Evolutionary conservation across 2,329 filamentous ascomycete species (phyloP).

Genomic region (Epichloe sp.): DNA sequence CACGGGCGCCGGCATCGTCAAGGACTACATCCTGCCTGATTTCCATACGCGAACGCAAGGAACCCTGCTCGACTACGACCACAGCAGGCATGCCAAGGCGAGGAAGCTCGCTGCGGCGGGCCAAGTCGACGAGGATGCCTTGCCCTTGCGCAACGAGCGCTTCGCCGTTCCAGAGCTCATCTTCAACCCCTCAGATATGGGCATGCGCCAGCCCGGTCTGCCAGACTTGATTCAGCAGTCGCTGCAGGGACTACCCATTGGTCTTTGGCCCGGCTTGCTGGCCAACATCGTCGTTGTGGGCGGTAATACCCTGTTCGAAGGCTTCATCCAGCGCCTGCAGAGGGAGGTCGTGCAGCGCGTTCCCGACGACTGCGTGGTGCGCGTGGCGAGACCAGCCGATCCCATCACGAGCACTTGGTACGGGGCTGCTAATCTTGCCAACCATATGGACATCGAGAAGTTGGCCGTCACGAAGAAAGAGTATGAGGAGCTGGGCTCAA

Average conservation of each 20-base stretch:
- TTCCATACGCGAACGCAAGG: conserved; percentile 50
- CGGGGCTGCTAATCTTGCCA: conserved; percentile 68
- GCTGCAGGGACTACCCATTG: conserved; percentile 61
- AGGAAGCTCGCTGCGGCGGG: conserved; percentile 31
- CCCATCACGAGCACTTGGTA: conserved; percentile 74
- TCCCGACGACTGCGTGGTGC: conserved; percentile 64
- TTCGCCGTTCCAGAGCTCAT: conserved; percentile 83
- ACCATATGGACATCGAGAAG: conserved; percentile 51
- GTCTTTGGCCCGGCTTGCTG: conserved; percentile 69
- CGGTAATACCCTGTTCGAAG: conserved; percentile 66
- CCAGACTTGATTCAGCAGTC: conserved; percentile 73
- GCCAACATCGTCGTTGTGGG: conserved; percentile 84
- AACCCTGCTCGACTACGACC: conserved; percentile 64
- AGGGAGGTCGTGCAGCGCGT: conserved; percentile 58
- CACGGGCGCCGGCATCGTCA: conserved; percentile 50
- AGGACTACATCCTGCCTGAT: conserved; percentile 89
- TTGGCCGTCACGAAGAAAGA: conserved; percentile 74
- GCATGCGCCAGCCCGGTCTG: conserved; percentile 70
- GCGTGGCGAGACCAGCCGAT: conserved; percentile 56
- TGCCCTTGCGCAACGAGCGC: conserved; percentile 83
- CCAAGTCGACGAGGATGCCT: conserved; percentile 52
- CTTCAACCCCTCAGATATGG: conserved; percentile 76
- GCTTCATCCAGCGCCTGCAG: conserved; percentile 70
- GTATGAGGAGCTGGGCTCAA: conserved; percentile 74
- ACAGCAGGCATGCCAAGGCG: conserved; percentile 42